phyloP scores from a whole-genome alignment of 495 filamentous ascomycete genomes.

The Aspergillus ostianus region DNA sequence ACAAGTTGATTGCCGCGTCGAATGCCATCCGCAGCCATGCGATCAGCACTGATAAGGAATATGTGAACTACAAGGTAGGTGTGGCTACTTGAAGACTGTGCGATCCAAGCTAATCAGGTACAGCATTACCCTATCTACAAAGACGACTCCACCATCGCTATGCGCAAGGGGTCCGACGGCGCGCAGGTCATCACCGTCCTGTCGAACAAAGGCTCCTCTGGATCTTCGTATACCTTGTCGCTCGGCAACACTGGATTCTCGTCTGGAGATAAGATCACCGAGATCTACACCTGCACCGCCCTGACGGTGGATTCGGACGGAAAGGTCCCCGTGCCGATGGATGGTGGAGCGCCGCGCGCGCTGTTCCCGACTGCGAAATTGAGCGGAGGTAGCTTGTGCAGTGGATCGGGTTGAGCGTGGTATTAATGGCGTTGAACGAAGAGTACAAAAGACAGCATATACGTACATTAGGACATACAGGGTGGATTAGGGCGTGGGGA shows the following conservation, averaged over 20 bases:
- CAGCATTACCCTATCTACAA: constrained; percentile 56
- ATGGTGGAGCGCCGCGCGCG: constrained; percentile 27
- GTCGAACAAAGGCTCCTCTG: constrained; percentile 54
- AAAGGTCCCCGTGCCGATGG: constrained; percentile 37
- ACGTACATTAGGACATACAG: no score
- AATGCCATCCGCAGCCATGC: constrained; percentile 20
- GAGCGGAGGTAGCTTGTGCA: constrained; percentile 10
- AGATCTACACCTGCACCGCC: constrained; percentile 44
- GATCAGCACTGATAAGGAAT: constrained; percentile 11
- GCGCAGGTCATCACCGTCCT: constrained; percentile 59
- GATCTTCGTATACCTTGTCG: constrained; percentile 44
- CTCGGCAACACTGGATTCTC: constrained; percentile 43
- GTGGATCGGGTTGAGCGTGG: neutral
- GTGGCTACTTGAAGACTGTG: neutral
- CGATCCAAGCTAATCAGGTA: neutral
- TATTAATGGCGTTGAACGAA: neutral
- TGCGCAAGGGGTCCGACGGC: constrained; percentile 60
- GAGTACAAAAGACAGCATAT: neutral
- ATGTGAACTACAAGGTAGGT: constrained; percentile 16
- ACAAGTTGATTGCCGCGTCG: constrained; percentile 11
- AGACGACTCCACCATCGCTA: constrained; percentile 55
- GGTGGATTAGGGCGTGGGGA: no score
- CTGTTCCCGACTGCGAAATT: constrained; percentile 21
- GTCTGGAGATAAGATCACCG: constrained; percentile 34
- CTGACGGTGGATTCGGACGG: constrained; percentile 36